Evolutionary conservation across 805 yeast species (phyloP).

Genomic region (Candida vaughaniae): DNA sequence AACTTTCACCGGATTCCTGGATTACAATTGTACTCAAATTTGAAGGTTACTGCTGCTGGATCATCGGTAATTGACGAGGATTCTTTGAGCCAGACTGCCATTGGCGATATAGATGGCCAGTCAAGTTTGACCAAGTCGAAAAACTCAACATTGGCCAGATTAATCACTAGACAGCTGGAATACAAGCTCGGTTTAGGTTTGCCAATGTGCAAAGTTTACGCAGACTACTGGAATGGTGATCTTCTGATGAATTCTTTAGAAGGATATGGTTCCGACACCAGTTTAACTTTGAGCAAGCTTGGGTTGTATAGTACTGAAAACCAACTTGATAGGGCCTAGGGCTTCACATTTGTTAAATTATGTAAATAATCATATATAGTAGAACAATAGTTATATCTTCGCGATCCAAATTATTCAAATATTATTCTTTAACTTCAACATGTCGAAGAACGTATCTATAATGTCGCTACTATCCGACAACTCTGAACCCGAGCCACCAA

Average conservation of each 20-base stretch:
- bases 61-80: conserved; percentile 32
- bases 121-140: conserved; percentile 27
- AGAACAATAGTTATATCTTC: too few relatives aligned
- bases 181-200: conserved; percentile 82
- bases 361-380: too few relatives aligned
- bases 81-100: conserved; percentile 39
- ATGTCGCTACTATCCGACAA: conserved; percentile 24
- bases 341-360: too few relatives aligned
- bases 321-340: conserved; percentile 71
- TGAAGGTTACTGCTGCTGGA: conserved; percentile 41
- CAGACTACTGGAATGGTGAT: conserved; percentile 96
- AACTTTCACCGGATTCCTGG: conserved; percentile 75
- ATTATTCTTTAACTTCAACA: too few relatives aligned
- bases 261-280: conserved; percentile 91
- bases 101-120: conserved; percentile 20
- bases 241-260: conserved; percentile 78
- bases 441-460: conserved; percentile 30
- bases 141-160: conserved; percentile 56
- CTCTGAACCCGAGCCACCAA: background rate
- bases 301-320: conserved; percentile 64
- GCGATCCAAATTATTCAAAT: too few relatives aligned
- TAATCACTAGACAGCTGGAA: conserved; percentile 72
- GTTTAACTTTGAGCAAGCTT: conserved; percentile 72
- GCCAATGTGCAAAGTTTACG: conserved; percentile 89
- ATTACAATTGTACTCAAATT: conserved; percentile 42